A percentile compares a stretch with the other conserved stretches of the same genome.
phyloP scores from a whole-genome alignment of 2,329 filamentous ascomycete species.

The Colletotrichum gigasporum region DNA sequence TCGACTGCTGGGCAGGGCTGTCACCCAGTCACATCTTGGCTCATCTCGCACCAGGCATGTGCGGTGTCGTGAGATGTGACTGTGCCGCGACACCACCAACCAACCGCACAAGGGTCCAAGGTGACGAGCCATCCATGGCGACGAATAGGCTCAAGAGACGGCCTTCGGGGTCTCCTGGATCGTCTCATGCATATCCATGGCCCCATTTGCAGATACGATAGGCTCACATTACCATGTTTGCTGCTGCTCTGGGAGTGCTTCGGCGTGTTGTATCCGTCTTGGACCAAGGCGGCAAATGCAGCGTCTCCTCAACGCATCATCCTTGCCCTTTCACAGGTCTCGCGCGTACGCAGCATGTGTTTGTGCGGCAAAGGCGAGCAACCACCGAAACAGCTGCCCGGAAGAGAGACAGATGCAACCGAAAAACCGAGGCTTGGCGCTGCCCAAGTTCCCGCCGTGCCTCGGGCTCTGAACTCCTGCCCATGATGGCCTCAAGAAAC shows the following conservation, averaged over 20 bases:
- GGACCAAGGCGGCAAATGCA: neutral
- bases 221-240: neutral
- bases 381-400: neutral
- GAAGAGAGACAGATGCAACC: neutral
- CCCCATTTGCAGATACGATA: neutral
- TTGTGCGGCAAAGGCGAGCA: too few relatives aligned
- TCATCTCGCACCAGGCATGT: neutral
- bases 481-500: too few relatives aligned
- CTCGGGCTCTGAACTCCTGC: too few relatives aligned
- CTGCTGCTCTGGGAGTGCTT: neutral
- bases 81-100: neutral
- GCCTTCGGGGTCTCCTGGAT: neutral
- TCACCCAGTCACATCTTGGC: neutral
- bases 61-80: neutral
- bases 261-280: neutral
- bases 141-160: neutral
- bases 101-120: neutral
- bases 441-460: neutral
- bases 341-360: too few relatives aligned
- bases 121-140: neutral
- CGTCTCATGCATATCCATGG: neutral
- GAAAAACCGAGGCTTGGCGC: neutral
- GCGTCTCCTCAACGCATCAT: neutral
- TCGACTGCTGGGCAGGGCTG: too few relatives aligned
- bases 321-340: neutral